phyloP scores from a whole-genome alignment of 768 basidiomycete species.

The Scleroderma citrinum region DNA sequence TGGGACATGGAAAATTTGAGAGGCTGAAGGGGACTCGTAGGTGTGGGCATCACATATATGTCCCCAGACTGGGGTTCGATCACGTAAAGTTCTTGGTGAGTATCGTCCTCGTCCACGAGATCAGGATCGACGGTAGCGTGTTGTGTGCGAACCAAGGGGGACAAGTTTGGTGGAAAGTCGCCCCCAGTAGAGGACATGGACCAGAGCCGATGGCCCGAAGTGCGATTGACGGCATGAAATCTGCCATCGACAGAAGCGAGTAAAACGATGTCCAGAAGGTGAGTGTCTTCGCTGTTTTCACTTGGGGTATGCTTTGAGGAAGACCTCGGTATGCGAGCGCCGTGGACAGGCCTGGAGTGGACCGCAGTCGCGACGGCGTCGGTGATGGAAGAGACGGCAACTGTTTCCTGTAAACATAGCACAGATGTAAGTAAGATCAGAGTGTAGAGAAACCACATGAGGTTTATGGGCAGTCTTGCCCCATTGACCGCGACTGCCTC shows the following conservation, averaged over 20 bases:
- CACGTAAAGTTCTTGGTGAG: constrained; percentile 73
- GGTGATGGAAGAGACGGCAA: constrained; percentile 23
- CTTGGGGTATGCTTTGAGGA: constrained; percentile 5
- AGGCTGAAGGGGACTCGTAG: constrained; percentile 67
- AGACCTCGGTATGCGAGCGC: constrained; percentile 16
- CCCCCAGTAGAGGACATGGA: constrained; percentile 67
- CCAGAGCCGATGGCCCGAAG: constrained; percentile 80
- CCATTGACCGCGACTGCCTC: constrained; percentile 26
- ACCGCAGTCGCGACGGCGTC: constrained; percentile 23
- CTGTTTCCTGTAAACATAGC: constrained; percentile 28
- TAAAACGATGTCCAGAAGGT: constrained; percentile 78
- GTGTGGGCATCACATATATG: constrained; percentile 78
- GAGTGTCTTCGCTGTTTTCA: constrained; percentile 38
- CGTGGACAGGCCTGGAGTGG: constrained; percentile 12
- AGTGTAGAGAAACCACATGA: constrained; percentile 20
- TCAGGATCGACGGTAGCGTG: constrained; percentile 57
- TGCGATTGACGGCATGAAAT: constrained; percentile 88
- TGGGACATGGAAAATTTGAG: constrained; percentile 91
- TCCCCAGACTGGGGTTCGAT: constrained; percentile 94
- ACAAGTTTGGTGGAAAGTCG: constrained; percentile 47
- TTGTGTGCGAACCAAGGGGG: constrained; percentile 68
- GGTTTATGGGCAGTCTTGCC: constrained; percentile 31
- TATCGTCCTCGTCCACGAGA: constrained; percentile 45
- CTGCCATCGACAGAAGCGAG: constrained; percentile 92
- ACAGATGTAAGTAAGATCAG: constrained; percentile 22